phyloP scores from a whole-genome alignment of 2,329 filamentous ascomycete genomes.

The Trichoderma simmonsii region DNA sequence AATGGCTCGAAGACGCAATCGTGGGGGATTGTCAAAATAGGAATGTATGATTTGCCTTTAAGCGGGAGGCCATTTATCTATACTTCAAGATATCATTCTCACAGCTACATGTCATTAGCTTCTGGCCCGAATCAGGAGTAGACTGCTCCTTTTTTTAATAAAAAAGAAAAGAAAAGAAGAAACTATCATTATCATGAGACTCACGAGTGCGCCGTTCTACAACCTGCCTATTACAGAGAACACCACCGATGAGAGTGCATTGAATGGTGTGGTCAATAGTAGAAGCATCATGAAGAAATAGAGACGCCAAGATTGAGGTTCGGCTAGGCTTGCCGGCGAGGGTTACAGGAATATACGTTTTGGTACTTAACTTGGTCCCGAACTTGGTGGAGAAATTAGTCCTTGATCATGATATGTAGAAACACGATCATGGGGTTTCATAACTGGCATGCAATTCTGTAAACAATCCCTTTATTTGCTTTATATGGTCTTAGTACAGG shows the following conservation, averaged over 20 bases:
- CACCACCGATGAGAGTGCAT: neutral
- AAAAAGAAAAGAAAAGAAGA: neutral
- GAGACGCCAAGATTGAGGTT: neutral
- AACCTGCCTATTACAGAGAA: conserved; percentile 9
- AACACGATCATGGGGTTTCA: no score
- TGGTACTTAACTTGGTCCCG: neutral
- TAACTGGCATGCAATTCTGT: neutral
- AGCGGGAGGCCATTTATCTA: neutral
- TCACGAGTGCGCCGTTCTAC: neutral
- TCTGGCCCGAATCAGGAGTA: neutral
- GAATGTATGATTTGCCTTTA: neutral
- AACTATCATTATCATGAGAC: neutral
- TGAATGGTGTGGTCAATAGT: neutral
- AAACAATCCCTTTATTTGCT: neutral
- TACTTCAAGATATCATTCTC: neutral
- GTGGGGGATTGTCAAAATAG: neutral
- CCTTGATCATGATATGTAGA: neutral
- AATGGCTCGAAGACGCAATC: neutral
- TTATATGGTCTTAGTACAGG: neutral
- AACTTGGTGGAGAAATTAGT: neutral
- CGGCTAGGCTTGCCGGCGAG: neutral
- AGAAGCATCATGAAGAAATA: neutral
- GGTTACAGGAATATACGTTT: neutral
- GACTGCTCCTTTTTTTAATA: neutral
- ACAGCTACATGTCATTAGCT: neutral